Base-by-base conservation (phyloP, 1,139 yeast genomes). In the Protomyces lactucae-debilis region DNA sequence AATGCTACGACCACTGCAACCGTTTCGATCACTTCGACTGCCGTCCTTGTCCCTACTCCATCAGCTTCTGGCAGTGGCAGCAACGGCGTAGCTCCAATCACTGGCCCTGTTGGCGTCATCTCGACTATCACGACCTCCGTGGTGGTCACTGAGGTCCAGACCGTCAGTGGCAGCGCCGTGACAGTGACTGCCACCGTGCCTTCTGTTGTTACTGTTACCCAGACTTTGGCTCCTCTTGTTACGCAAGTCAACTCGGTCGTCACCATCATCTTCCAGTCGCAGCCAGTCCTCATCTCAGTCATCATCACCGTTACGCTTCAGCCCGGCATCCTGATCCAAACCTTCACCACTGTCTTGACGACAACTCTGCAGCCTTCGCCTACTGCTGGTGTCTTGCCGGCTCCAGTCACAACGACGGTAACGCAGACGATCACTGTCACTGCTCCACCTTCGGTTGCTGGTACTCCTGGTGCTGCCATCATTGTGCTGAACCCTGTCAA, bases 401-500 rank as follows among this genome's bases (percentile, higher is more conserved):
- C 35, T 18, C 56, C 63, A 16, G 18, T 35, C 28, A 52, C 63
- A 1, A 59, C 57, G n/a, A 35, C 45, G 21, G 14, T 59, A n/a
- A 59, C 63, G 8, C 55, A 59, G 37, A 43, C 46, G 2, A 21
- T 59, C 14, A 59, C 57, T 6, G 63, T 59, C 45, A 59, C 57
- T 18, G 55, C 43, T 14, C 35, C 18, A 4, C 45, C 63, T 18
- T 16, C 37, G 16, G 63, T 48, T 25, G 36, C 43, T 25, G 25
- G 40, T 40, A 45, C 54, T 18, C 28, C 28, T 21, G 63, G 57
- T 14, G 28, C 37, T 14, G 48, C 23, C 48, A 16, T 43, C 12
- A 43, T 43, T 9, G 23, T 43, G 21, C 48, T 43, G 12, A 28
- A 28, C 32, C 56, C 57, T 32, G 63, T 55, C 21, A 36, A 25